Evolutionary conservation across 371 early-diverging fungal genomes (phyloP).

Genomic region (Mucor saturninus): DNA sequence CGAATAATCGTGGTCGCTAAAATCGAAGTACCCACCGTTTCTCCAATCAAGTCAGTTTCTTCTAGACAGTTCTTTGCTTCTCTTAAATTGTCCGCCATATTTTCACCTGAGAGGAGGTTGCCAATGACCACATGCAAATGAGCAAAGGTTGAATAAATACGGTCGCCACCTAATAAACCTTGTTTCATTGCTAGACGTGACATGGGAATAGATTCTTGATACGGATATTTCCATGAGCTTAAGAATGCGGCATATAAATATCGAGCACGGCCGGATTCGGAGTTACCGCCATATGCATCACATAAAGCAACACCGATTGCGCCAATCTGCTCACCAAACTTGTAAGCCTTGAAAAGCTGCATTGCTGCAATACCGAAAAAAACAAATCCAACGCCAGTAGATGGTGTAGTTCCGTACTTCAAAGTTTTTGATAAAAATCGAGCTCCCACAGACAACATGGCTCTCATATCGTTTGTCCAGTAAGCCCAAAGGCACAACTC

Average conservation of each 20-base stretch:
- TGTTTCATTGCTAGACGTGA: constrained; percentile 48
- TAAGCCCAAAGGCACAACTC: constrained; percentile 52
- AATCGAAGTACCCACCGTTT: constrained; percentile 31
- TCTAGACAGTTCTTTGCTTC: constrained; percentile 46
- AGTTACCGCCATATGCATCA: constrained; percentile 45
- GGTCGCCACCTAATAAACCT: constrained; percentile 46
- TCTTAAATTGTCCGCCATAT: constrained; percentile 39
- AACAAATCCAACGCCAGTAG: constrained; percentile 53
- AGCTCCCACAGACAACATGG: constrained; percentile 39
- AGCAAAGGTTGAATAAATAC: constrained; percentile 48
- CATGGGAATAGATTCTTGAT: constrained; percentile 39
- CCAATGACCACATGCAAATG: constrained; percentile 40
- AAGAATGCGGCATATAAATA: constrained; percentile 43
- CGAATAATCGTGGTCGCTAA: constrained; percentile 41
- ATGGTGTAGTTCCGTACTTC: constrained; percentile 42
- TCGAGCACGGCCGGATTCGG: constrained; percentile 45
- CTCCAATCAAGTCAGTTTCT: constrained; percentile 32
- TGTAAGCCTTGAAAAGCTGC: constrained; percentile 45
- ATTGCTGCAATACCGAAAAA: constrained; percentile 51
- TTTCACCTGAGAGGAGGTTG: constrained; percentile 40
- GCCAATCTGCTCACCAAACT: constrained; percentile 49
- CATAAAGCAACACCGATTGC: constrained; percentile 45
- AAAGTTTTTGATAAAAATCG: constrained; percentile 40
- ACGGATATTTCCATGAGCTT: constrained; percentile 48
- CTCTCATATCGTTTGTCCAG: constrained; percentile 40